A percentile compares a stretch with the other conserved stretches of the same genome.
Evolutionary conservation across 371 early-diverging fungal species (phyloP).

Genomic region (Saksenaea oblongispora): DNA sequence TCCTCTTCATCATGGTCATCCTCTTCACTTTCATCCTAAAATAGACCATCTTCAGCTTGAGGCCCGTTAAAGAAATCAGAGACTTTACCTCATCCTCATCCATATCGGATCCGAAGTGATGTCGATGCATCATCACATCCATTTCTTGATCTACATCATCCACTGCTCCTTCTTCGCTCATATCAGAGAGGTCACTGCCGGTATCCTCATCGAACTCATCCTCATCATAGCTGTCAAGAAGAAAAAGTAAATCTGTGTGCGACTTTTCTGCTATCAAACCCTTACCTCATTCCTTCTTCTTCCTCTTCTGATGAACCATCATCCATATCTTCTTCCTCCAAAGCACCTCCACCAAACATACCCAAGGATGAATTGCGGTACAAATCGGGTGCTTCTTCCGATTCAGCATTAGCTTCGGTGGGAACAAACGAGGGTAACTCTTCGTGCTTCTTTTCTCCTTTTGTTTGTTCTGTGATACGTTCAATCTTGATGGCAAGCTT

Average conservation of each 20-base stretch:
- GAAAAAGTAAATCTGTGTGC: slow-evolving; percentile 6
- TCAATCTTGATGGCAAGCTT: slow-evolving; percentile 87
- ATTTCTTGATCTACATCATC: slow-evolving; percentile 59
- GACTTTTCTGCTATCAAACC: slow-evolving; percentile 14
- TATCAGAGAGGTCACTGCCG: slow-evolving; percentile 71
- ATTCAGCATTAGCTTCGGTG: slow-evolving; percentile 13
- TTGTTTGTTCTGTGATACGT: slow-evolving; percentile 41
- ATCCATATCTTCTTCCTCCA: slow-evolving; percentile 68
- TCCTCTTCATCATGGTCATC: slow-evolving; percentile 44
- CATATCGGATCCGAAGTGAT: slow-evolving; percentile 52
- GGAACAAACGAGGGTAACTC: slow-evolving; percentile 35
- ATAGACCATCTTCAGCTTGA: not conserved
- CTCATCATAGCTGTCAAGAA: slow-evolving; percentile 43
- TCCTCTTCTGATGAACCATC: slow-evolving; percentile 60
- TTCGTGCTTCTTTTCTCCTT: slow-evolving; percentile 37
- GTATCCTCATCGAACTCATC: slow-evolving; percentile 74
- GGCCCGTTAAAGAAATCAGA: not conserved
- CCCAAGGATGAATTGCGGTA: slow-evolving; percentile 92
- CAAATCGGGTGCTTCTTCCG: slow-evolving; percentile 73
- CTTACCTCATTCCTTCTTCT: slow-evolving; percentile 51
- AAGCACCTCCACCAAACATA: slow-evolving; percentile 73
- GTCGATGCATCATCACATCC: slow-evolving; percentile 71
- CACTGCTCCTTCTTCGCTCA: slow-evolving; percentile 65
- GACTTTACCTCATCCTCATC: slow-evolving; percentile 42
- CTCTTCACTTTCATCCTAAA: slow-evolving; percentile 39